Percentiles rank a stretch among this genome's conserved stretches.
Conservation (phyloP, 257 asterid species). For the Scutellaria barbata region DNA sequence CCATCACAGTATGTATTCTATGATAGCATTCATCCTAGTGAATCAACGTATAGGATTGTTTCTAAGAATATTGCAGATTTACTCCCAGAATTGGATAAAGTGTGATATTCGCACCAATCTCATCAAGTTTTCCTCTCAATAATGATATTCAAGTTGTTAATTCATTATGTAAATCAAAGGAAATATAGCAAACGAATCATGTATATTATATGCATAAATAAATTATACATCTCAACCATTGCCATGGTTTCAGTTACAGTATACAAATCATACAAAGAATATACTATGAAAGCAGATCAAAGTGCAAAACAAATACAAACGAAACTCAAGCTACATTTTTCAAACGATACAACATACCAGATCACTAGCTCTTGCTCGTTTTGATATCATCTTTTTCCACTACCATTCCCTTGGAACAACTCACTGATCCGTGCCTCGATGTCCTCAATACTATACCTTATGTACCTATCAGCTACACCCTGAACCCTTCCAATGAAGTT, state of each 20-base stretch:
- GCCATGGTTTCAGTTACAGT: slow-evolving; percentile 24
- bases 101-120: slow-evolving; percentile 10
- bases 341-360: no score
- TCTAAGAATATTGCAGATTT: slow-evolving; percentile 36
- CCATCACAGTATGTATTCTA: slow-evolving; percentile 54
- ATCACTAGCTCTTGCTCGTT: no score
- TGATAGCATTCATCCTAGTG: slow-evolving; percentile 74
- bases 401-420: slow-evolving; percentile 56
- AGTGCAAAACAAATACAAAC: slow-evolving; percentile 30
- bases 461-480: slow-evolving; percentile 48
- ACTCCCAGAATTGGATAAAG: slow-evolving; percentile 30
- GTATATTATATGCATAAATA: neutral
- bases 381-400: slow-evolving; percentile 56
- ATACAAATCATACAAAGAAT: slow-evolving; percentile 27
- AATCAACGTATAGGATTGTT: slow-evolving; percentile 55
- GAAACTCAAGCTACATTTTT: slow-evolving; percentile 40
- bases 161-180: neutral
- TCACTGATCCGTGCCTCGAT: slow-evolving; percentile 59
- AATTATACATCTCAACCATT: slow-evolving; percentile 28
- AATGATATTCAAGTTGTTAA: neutral
- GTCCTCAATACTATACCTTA: slow-evolving; percentile 67
- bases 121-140: neutral
- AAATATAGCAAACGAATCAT: no score
- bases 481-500: slow-evolving; percentile 67
- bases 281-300: slow-evolving; percentile 28